Evolutionary conservation across 169 alveolate species (phyloP), one percentile per base, ranked within the genome.

Genomic region (Nephromyces sp.): DNA sequence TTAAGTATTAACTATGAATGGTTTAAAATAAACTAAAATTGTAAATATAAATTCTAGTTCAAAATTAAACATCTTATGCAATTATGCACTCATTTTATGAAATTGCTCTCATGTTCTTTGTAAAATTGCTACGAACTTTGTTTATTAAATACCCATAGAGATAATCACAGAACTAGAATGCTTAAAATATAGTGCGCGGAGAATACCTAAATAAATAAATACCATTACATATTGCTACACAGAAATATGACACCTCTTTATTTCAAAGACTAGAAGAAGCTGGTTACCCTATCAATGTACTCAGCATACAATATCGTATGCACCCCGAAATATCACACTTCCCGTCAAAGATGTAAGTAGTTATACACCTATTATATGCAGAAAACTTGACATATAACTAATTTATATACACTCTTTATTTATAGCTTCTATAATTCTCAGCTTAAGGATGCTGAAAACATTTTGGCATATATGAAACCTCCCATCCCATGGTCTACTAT

Each of bases 231-330:
- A n/a, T n/a, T n/a, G n/a, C n/a, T n/a, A n/a, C 35, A 31, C 84
- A 79, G 85, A 68, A 75, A 57, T 88, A 88, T 75, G 93, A 92
- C 65, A 89, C 89, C 72, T 89, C 95, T 6, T 84, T 94, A n/a
- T 94, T 94, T 78, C 94, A 92, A 75, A 84, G 98, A 52, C 84
- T 94, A 43, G 93, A 89, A 74, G 79, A 81, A 75, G 89, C 89
- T 35, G 90, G 91, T 63, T 80, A 84, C 63, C 86, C 88, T 32
- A 93, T 90, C 62, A 87, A 86, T 75, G 80, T 90, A 82, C 82
- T 94, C 69, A 83, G 89, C 68, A 84, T 89, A 61, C 98, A 97
- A 86, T 97, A 95, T 82, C 94, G 99, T 79, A 97, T 97, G 99
- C 97, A 95, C 79, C 97, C 98, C 3, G 85, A 76, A 69, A 97